Percentiles rank a stretch among this genome's conserved stretches.
These are phyloP conservation scores for Lagerstroemia speciosa DNA, from an alignment of 345 rosid genomes.

Conservation along the genomic window DNA sequence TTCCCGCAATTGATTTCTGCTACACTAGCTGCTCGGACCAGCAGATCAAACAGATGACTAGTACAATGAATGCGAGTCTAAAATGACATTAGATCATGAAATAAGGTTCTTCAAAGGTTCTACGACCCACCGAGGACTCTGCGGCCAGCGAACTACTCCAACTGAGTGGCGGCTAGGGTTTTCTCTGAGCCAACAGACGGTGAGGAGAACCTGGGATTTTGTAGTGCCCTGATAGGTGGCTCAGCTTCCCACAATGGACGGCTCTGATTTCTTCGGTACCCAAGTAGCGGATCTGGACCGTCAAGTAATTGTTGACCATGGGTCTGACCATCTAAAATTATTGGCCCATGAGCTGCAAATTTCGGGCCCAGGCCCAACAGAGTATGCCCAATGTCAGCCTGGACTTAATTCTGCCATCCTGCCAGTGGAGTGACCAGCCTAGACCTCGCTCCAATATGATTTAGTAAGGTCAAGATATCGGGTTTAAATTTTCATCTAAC, in stretches of 20 bases:
- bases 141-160: neutral
- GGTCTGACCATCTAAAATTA: too few relatives aligned
- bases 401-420: too few relatives aligned
- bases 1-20: neutral
- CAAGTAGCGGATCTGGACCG: too few relatives aligned
- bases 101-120: neutral
- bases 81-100: neutral
- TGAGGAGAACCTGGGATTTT: neutral
- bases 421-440: too few relatives aligned
- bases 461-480: too few relatives aligned
- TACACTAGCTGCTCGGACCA: neutral
- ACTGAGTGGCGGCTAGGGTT: neutral
- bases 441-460: too few relatives aligned
- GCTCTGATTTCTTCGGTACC: neutral
- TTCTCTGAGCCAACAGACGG: neutral
- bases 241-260: neutral
- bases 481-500: too few relatives aligned
- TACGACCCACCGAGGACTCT: neutral
- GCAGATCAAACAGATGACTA: neutral
- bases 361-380: too few relatives aligned
- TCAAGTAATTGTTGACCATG: too few relatives aligned
- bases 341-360: too few relatives aligned
- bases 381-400: too few relatives aligned
- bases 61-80: neutral
- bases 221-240: neutral